Conservation (phyloP, 176 grass and related monocot genomes). For the Oryza punctata region DNA sequence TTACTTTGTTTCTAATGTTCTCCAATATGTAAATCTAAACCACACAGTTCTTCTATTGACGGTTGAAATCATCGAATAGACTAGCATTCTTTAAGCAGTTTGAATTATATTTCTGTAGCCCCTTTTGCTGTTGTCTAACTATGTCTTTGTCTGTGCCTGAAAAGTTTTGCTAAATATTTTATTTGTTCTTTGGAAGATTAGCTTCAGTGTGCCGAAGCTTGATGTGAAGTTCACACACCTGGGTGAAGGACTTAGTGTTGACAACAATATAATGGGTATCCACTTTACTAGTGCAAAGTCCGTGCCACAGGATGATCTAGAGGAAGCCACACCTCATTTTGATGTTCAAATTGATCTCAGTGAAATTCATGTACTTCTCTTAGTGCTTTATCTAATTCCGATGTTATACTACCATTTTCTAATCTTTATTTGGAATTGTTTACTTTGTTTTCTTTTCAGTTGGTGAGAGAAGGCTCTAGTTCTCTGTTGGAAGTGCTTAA, state of each 20-base stretch:
- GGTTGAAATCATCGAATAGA: slow-evolving; percentile 2
- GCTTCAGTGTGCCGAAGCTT: slow-evolving; percentile 99
- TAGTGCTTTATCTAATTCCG: slow-evolving; percentile 25
- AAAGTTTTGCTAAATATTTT: slow-evolving; percentile 63
- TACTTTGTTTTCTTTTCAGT: slow-evolving; percentile 57
- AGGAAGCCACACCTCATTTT: slow-evolving; percentile 75
- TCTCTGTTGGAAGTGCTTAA: slow-evolving; percentile 96
- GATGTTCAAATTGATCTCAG: slow-evolving; percentile 96
- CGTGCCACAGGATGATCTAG: slow-evolving; percentile 68
- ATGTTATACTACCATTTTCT: slow-evolving; percentile 26
- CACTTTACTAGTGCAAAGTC: slow-evolving; percentile 75
- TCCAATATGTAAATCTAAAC: neutral
- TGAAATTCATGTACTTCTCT: slow-evolving; percentile 88
- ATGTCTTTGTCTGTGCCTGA: neutral
- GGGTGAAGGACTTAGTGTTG: slow-evolving; percentile 75
- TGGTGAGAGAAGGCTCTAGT: slow-evolving; percentile 73
- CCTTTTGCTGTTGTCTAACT: neutral
- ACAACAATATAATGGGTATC: slow-evolving; percentile 90
- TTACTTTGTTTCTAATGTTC: slow-evolving; percentile 27
- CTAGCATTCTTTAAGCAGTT: slow-evolving; percentile 7
- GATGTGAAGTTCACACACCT: slow-evolving; percentile 91
- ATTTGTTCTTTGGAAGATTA: slow-evolving; percentile 99
- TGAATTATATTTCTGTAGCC: slow-evolving; percentile 4
- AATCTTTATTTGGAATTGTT: slow-evolving; percentile 33
- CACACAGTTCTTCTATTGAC: slow-evolving; percentile 10